Conservation (phyloP, 495 filamentous ascomycete genomes). For the Rusavskia elegans region DNA sequence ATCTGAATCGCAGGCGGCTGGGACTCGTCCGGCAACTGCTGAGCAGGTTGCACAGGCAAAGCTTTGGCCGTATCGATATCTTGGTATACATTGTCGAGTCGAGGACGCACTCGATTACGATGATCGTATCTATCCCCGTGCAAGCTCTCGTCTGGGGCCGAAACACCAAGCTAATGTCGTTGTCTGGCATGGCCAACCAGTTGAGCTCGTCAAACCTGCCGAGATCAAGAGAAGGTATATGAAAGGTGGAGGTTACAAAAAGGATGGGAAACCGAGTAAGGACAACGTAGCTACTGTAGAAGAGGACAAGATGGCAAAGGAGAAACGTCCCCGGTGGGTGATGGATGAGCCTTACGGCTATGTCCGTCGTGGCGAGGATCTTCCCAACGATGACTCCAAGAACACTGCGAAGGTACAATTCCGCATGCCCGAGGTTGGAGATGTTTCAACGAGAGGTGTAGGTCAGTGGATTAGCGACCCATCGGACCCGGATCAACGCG, state of each 20-base stretch:
- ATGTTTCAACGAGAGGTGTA: conserved; percentile 27
- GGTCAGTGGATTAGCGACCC: conserved; percentile 28
- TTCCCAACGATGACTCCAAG: conserved; percentile 33
- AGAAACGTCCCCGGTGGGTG: conserved; percentile 79
- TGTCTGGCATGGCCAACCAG: conserved; percentile 67
- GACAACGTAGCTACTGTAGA: conserved; percentile 65
- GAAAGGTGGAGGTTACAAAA: conserved; percentile 45
- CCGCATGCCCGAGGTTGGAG: conserved; percentile 32
- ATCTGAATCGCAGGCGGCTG: conserved; percentile 30
- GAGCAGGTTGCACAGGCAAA: conserved; percentile 85
- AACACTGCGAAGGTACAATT: conserved; percentile 38
- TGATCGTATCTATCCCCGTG: conserved; percentile 92
- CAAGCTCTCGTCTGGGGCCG: conserved; percentile 81
- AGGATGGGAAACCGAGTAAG: conserved; percentile 57
- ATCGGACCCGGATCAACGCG: conserved; percentile 24
- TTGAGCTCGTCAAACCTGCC: conserved; percentile 76
- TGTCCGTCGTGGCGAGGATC: conserved; percentile 67
- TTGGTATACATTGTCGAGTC: conserved; percentile 88
- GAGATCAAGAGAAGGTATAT: conserved; percentile 68
- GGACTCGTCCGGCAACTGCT: conserved; percentile 56
- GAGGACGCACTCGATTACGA: conserved; percentile 97
- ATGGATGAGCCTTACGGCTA: conserved; percentile 84
- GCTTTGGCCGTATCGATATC: conserved; percentile 91
- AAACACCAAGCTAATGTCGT: conserved; percentile 80
- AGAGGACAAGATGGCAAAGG: conserved; percentile 57